Base-by-base conservation (phyloP, 1,284 basidiomycete species). In the Cutaneotrichosporon dermatis region DNA sequence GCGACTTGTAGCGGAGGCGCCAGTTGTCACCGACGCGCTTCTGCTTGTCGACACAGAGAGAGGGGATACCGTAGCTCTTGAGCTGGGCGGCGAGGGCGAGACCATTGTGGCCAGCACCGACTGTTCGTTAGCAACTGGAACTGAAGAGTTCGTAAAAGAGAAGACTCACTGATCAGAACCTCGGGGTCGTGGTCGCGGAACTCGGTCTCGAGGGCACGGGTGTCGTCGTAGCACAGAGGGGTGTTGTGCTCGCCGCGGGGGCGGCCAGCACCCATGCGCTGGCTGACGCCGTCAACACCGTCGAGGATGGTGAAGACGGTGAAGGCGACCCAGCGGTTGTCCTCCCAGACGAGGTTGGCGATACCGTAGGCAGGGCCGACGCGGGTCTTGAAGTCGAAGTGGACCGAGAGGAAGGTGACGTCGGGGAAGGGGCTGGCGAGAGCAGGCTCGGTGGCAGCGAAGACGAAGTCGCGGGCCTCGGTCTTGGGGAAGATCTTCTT, bases 81-180 rank as follows among this genome's bases (percentile, higher is more conserved):
- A 87, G 74, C 52, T 84, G 77, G 44, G 86, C 86, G 2, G 84
- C 85, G 7, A 83, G 69, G 4, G 80, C 83, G 42, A 89, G 72
- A 10, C 86, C 87, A 55, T 82, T 82, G 70, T 88, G 87, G 0
- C 86, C 86, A 7, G 79, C 86, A 3, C 87, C 86, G 51, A 88
- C 71, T 70, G 55, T 16, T 6, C 6, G 34, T 60, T 36, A 61
- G 62, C 39, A n/a, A 8, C 15, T 7, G 10, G 16, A 3, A 42
- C 51, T 25, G 13, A 9, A 6, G 33, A 7, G 33, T 16, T 37
- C 11, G 34, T 11, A 8, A 51, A 25, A 33, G 49, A 40, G 25
- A 25, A 25, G 33, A 65, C 69, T 58, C 48, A 70, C 45, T 41
- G 55, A 64, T 54, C 13, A 64, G 59, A 5, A 83, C 84, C 7